Conservation (phyloP, 495 filamentous ascomycete genomes). For the Daldinia caldariorum region DNA sequence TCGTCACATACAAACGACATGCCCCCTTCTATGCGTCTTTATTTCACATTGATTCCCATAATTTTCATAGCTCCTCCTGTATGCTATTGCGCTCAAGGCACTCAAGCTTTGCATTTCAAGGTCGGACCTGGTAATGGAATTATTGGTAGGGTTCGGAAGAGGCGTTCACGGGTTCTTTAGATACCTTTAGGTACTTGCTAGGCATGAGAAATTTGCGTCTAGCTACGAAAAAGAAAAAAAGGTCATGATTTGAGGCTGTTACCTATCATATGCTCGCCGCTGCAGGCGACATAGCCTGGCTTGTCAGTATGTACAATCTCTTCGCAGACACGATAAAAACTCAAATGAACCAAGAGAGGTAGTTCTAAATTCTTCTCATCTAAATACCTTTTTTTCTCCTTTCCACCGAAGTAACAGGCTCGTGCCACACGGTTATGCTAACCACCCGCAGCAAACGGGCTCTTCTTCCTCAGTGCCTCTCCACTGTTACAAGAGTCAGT, state of each 20-base stretch:
- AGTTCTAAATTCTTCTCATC: background rate
- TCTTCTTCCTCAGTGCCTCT: constrained; percentile 61
- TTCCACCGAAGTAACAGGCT: background rate
- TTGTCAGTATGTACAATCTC: background rate
- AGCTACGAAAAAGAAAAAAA: background rate
- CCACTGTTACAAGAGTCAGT: constrained; percentile 39
- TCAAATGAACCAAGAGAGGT: background rate
- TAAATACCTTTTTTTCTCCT: background rate
- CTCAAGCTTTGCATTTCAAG: constrained; percentile 11
- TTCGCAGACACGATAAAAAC: background rate
- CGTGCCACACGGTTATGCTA: background rate
- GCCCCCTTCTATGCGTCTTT: constrained; percentile 5
- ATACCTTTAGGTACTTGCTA: background rate
- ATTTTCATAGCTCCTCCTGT: constrained; percentile 3
- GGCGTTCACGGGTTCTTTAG: constrained; percentile 26
- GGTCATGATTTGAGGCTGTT: constrained; percentile 2
- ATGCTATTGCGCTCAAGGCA: background rate
- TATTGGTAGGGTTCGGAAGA: constrained; percentile 4
- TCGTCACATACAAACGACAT: background rate
- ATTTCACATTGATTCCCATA: background rate
- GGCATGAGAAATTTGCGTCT: constrained; percentile 15
- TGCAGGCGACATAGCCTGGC: background rate
- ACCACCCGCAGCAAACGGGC: constrained; percentile 71
- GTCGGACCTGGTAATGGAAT: constrained; percentile 11
- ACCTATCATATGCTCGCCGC: constrained; percentile 4